Percentiles rank a stretch among this genome's conserved stretches.
phyloP scores from a whole-genome alignment of 331 rosid genomes.

The Malus hybrid region DNA sequence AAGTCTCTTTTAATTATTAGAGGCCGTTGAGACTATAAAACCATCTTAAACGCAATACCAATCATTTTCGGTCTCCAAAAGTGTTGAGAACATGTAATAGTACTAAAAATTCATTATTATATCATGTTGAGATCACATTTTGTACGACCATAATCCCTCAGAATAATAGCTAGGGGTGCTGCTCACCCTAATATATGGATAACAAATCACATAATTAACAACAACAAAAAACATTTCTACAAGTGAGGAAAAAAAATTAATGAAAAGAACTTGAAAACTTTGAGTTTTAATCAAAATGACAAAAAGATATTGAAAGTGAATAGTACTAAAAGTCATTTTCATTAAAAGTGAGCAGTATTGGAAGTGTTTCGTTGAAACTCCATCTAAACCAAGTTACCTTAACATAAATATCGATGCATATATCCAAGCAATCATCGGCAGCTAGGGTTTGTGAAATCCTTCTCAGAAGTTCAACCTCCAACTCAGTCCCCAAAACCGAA shows the following conservation, averaged over 20 bases:
- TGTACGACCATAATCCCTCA: background rate
- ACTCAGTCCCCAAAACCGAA: conserved; percentile 44
- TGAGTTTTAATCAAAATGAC: no score
- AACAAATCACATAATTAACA: background rate
- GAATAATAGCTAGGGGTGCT: background rate
- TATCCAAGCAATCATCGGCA: conserved; percentile 80
- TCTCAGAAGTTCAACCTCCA: conserved; percentile 46
- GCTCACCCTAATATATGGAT: background rate
- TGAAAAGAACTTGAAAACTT: no score
- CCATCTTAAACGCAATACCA: no score
- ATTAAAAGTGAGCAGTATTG: no score
- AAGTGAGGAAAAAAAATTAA: background rate
- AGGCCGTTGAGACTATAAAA: background rate
- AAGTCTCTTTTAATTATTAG: background rate
- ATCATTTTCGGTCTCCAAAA: no score
- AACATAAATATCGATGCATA: conserved; percentile 77
- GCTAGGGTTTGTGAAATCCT: conserved; percentile 53
- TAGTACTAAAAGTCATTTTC: no score
- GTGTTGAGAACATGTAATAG: no score
- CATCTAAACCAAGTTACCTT: conserved; percentile 36
- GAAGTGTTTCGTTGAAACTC: no score
- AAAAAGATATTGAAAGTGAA: no score
- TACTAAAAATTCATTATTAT: no score
- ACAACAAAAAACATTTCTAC: background rate
- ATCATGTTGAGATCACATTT: background rate